Evolutionary conservation across 371 early-diverging fungal genomes (phyloP).

Genomic region (Haplosporangium sp.): DNA sequence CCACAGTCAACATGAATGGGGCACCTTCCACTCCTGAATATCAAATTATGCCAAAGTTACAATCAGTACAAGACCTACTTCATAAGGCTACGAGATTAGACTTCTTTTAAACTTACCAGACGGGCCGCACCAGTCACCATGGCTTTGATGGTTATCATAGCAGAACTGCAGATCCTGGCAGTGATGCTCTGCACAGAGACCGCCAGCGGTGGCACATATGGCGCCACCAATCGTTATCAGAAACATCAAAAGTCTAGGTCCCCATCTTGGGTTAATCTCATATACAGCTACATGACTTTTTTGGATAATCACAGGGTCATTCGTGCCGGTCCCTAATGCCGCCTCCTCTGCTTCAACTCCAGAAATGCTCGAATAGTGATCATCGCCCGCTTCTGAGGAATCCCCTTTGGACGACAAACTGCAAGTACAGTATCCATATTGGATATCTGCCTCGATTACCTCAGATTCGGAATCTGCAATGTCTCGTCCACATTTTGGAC

Average conservation of each 20-base stretch:
- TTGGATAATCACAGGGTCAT: slow-evolving; percentile 27
- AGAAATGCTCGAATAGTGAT: not conserved
- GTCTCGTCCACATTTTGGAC: not conserved
- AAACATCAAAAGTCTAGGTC: slow-evolving; percentile 41
- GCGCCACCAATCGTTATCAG: slow-evolving; percentile 25
- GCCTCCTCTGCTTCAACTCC: not conserved
- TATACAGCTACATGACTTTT: slow-evolving; percentile 50
- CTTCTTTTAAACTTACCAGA: slow-evolving; percentile 25
- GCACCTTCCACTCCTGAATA: slow-evolving; percentile 35
- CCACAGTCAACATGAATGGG: slow-evolving; percentile 43
- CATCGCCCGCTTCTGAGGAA: not conserved
- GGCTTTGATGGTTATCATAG: slow-evolving; percentile 15
- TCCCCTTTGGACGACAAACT: not conserved
- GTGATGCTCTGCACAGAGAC: slow-evolving; percentile 32
- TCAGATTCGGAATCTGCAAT: not conserved
- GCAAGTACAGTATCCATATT: not conserved
- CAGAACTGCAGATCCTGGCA: slow-evolving; percentile 39
- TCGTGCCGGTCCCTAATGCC: not conserved
- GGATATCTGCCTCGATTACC: not conserved
- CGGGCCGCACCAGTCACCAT: slow-evolving; percentile 49
- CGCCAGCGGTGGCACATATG: slow-evolving; percentile 28
- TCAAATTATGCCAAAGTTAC: too few species aligned
- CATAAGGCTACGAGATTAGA: not conserved
- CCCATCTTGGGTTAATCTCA: slow-evolving; percentile 51
- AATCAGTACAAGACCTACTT: not conserved